Base-by-base conservation (phyloP, 2,329 filamentous ascomycete genomes). In the Diaporthe capsici region DNA sequence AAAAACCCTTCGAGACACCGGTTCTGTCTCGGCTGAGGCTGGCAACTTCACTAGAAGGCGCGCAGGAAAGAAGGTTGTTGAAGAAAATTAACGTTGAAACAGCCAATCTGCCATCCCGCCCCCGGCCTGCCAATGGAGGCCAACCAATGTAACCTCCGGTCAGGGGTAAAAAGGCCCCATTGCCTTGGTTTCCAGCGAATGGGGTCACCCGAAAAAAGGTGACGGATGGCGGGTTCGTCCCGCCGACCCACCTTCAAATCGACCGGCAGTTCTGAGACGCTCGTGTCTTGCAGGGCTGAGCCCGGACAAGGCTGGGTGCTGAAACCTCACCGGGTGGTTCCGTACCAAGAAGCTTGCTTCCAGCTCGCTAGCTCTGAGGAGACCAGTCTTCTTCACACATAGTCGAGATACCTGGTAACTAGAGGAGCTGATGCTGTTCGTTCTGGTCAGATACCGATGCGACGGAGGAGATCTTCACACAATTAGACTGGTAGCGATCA, bases 81-180 rank as follows among this genome's bases (percentile, higher is more conserved):
- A 55, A 70, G 65, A 70, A 70, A 55, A 70, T 70, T 70, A 70
- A 55, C 49, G 49, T 70, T 70, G 65, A 70, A 70, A 70, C 65
- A 55, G 65, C 65, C 65, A 70, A 70, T 70, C 65, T 70, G 65
- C 65, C 34, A 70, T 55, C 49, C 65, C 65, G n/a, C 47, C 25
- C 44, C 13, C 10, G 65, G 49, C 49, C 47, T 70, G 65, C 65
- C 65, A 70, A 55, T 70, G 34, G 65, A 10, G 15, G 55, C 47
- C 65, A 28, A 28, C 49, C 65, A 70, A 39, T 70, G 65, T 42
- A 55, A 55, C 47, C 65, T 70, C 65, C 65, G 47, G 65, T 55
- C 65, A 70, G 65, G 65, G 65, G 65, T 55, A 70, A 70, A 25
- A 13, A 25, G 17, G 47, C 9, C 49, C 49, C 22, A 20, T 70